Conservation (phyloP, 768 basidiomycete genomes). For the Tephrocybe sp. region DNA sequence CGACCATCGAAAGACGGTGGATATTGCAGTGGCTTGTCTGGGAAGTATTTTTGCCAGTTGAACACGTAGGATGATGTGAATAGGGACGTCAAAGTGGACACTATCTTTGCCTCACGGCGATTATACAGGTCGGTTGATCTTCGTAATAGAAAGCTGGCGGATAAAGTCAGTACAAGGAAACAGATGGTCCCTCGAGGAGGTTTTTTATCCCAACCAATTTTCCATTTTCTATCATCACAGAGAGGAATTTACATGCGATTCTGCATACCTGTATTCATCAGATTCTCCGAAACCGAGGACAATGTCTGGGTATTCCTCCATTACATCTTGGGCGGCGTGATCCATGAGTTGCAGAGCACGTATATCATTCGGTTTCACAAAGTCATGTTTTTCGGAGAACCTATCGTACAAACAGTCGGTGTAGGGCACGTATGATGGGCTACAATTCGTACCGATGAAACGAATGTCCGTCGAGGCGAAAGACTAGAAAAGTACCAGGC, state of each 20-base stretch:
- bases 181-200: not conserved
- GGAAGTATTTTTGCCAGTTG: slow-evolving; percentile 80
- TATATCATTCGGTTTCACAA: slow-evolving; percentile 89
- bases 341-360: slow-evolving; percentile 92
- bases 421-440: not conserved
- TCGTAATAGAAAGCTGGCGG: slow-evolving; percentile 77
- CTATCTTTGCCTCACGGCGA: slow-evolving; percentile 82
- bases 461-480: slow-evolving; percentile 88
- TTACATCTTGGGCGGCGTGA: slow-evolving; percentile 73
- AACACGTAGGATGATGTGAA: slow-evolving; percentile 93
- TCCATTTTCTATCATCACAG: too few species aligned
- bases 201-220: too few species aligned
- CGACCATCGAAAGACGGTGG: slow-evolving; percentile 94
- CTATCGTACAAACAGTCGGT: slow-evolving; percentile 34
- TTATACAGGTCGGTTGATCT: slow-evolving; percentile 77
- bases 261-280: slow-evolving; percentile 96
- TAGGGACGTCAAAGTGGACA: slow-evolving; percentile 76
- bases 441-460: slow-evolving; percentile 73
- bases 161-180: not conserved
- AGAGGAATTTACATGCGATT: too few species aligned
- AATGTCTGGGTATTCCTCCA: slow-evolving; percentile 83
- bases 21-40: slow-evolving; percentile 66
- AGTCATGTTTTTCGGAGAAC: slow-evolving; percentile 80
- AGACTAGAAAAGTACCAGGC: slow-evolving; percentile 78
- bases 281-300: slow-evolving; percentile 92